Conservation (phyloP, 2,329 filamentous ascomycete genomes). For the Curvularia hawaiiensis region DNA sequence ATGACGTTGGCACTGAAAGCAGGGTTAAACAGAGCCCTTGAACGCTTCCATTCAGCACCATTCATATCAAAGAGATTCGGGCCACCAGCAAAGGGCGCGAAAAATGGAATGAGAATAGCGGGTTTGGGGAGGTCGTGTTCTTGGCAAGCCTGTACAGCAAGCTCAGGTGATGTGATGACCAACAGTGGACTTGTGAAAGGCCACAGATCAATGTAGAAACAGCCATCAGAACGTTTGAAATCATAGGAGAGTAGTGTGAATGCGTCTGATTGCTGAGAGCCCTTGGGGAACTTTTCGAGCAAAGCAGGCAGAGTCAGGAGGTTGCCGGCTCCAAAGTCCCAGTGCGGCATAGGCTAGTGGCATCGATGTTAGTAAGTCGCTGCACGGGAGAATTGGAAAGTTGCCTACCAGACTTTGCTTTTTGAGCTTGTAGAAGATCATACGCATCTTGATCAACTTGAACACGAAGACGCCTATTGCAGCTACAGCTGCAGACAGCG, state of each 20-base stretch:
- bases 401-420: slow-evolving; percentile 16
- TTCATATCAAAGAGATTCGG: slow-evolving; percentile 21
- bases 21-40: slow-evolving; percentile 25
- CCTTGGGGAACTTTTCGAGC: slow-evolving; percentile 15
- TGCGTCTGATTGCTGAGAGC: slow-evolving; percentile 12
- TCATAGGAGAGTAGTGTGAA: slow-evolving; percentile 12
- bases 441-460: slow-evolving; percentile 14
- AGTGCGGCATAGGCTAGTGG: slow-evolving; percentile 19
- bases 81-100: slow-evolving; percentile 23
- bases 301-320: slow-evolving; percentile 6
- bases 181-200: slow-evolving; percentile 21
- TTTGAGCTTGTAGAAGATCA: slow-evolving; percentile 16
- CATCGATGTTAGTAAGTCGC: neutral
- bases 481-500: slow-evolving; percentile 4
- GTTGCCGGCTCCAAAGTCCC: slow-evolving; percentile 19
- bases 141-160: slow-evolving; percentile 10
- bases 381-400: neutral
- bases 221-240: slow-evolving; percentile 9
- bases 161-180: slow-evolving; percentile 16
- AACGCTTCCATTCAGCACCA: slow-evolving; percentile 35
- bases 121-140: slow-evolving; percentile 17
- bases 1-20: slow-evolving; percentile 50
- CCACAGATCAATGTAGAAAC: slow-evolving; percentile 25
- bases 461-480: slow-evolving; percentile 3
- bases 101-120: slow-evolving; percentile 5